Percentiles rank a stretch among this genome's conserved stretches.
Conservation (phyloP, 2,329 filamentous ascomycete genomes). For the Sporothrix curviconia region DNA sequence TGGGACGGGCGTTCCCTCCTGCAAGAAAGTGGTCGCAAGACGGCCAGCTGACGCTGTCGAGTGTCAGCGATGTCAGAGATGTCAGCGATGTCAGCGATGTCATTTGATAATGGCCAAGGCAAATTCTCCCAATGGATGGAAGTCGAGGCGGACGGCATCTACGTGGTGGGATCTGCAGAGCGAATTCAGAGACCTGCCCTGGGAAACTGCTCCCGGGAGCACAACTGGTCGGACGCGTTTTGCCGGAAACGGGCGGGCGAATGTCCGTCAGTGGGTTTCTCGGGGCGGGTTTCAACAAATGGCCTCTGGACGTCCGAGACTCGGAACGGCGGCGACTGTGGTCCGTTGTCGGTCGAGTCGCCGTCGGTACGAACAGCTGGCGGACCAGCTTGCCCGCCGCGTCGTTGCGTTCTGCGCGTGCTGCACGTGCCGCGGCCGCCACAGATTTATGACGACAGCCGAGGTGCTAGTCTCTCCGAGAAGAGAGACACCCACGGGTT, state of each 20-base stretch:
- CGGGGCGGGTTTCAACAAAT: no score
- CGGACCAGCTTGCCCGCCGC: conserved; percentile 52
- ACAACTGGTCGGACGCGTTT: conserved; percentile 30
- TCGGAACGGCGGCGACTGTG: conserved; percentile 22
- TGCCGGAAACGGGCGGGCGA: conserved; percentile 31
- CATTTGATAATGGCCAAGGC: no score
- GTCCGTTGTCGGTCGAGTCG: conserved; percentile 34
- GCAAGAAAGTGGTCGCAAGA: no score
- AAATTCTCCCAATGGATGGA: conserved; percentile 58
- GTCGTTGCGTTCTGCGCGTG: conserved; percentile 57
- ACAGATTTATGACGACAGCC: conserved; percentile 1
- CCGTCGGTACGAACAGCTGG: conserved; percentile 47
- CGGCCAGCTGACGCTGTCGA: conserved; percentile 56
- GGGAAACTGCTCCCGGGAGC: conserved; percentile 17
- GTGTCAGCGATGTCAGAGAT: conserved; percentile 60
- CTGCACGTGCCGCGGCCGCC: conserved; percentile 55
- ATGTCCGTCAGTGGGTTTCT: no score
- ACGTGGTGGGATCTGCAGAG: conserved; percentile 53
- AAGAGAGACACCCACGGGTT: conserved; percentile 41
- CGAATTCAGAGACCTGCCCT: no score
- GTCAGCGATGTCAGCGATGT: conserved; percentile 25
- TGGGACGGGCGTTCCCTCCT: no score
- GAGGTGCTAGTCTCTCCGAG: no score
- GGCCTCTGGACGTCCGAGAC: no score
- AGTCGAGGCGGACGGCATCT: conserved; percentile 78